Base-by-base conservation (phyloP, 768 basidiomycete species). In the Suillus luteus region DNA sequence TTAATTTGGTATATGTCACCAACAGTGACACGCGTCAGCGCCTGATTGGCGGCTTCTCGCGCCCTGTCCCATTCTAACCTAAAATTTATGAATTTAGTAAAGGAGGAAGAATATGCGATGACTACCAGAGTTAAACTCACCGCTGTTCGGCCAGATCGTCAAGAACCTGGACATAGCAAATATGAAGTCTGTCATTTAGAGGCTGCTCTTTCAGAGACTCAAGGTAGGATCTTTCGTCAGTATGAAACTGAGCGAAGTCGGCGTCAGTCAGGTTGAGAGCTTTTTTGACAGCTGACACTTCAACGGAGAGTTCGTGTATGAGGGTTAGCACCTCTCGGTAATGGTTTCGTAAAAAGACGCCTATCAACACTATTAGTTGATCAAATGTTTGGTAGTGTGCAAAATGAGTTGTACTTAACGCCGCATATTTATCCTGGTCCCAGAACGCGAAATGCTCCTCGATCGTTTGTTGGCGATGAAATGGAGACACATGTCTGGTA, bases 371-470 rank as follows among this genome's bases (percentile, higher is more conserved):
- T 46, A 22, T 46, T 46, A 46, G 44, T 46, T 19, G 19, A 46
- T n/a, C 3, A 22, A 46, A 5, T 46, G 8, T 46, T 46, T 27
- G 44, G 44, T 8, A 10, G 1, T 43, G 43, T 43, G 19, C 8
- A 1, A 43, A 43, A 27, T 43, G 24, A 57, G n/a, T 41, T 17
- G 40, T 65, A 74, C 75, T 72, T 1, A 70, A 59, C 3, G 65
- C 69, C 0, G 62, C 65, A 55, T 73, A 69, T 24, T 73, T 71
- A 15, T 69, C 65, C 2, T 44, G 49, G 54, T 67, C 66, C 70
- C 72, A 75, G 27, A 62, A 65, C 0, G 37, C 27, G 17, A 71
- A 69, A 48, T 69, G 65, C 24, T 61, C 51, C 12, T 71, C 65
- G 24, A 76, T 72, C 0, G 64, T 14, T 60, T 60, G 44, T 3